Base-by-base conservation (phyloP, 2,329 filamentous ascomycete species). In the Pseudopyrenochaeta lycopersici region DNA sequence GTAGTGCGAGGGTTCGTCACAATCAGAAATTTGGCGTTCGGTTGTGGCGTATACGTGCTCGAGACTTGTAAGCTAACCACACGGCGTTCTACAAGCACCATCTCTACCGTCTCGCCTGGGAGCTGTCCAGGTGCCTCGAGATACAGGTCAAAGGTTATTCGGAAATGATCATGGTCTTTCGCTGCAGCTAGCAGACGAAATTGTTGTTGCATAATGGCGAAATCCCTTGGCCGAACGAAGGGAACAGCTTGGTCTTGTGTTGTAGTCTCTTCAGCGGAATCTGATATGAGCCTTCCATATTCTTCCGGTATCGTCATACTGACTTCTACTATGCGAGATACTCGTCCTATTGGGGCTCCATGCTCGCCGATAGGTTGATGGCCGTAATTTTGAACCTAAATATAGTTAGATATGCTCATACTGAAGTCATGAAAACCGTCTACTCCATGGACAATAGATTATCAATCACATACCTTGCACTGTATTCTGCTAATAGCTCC, bases 1-100 rank as follows among this genome's bases (percentile, higher is more conserved):
- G 45, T 49, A 18, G 51, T 54, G 10, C 33, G 33, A 17, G 46
- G 46, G 20, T 54, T 54, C 3, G 46, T 54, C 15, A 54, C 17
- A 7, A 54, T 14, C 17, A 54, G 51, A 14, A 54, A 18, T 10
- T 33, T 49, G 2, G 51, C 30, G 14, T 49, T 54, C 6, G 38
- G 45, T 27, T n/a, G 40, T 3, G 6, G 46, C 18, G 11, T 35
- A 15, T 54, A 54, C 12, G 23, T 41, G 41, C 42, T 54, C 12
- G 46, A 39, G 39, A 54, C 45, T 31, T 54, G 51, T 18, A 49
- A 14, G 14, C 33, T 14, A 12, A 54, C 31, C 2, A 21, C 29
- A 18, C 27, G 39, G n/a, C 46, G 39, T 17, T 54, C 45, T 5
- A 54, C 46, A 15, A 54, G 35, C 7, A 54, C 42, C 29, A 39